Base-by-base conservation (phyloP, 306 rosid species). In the Cicer cuneatum region DNA sequence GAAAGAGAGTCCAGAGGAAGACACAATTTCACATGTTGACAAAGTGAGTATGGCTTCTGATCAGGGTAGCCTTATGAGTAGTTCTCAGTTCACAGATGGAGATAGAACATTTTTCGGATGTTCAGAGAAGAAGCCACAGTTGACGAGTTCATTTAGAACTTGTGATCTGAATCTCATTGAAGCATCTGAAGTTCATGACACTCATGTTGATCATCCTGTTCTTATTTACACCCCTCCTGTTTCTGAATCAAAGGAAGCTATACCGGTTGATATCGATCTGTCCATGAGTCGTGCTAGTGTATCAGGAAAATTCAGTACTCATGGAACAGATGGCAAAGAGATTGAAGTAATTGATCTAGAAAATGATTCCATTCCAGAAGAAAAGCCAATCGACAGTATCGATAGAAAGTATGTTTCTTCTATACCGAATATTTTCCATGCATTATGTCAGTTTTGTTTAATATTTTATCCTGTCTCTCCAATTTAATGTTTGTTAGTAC, bases 271-370 rank as follows among this genome's bases (percentile, higher is more conserved):
- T 78, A 80, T 89, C 56, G 92, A 87, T 86, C 84, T 93, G 81
- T 80, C 96, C 79, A 88, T 88, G 66, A 86, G 82, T 74, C 92
- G 76, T 45, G 66, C 88, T 76, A 81, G 74, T 77, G 80, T 79
- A 73, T 69, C 91, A 62, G 80, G 86, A 45, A 88, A 79, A 69
- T 85, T 81, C 76, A 83, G 75, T 80, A 85, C 85, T 74, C 81
- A 75, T 54, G 12, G 78, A 51, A 35, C 85, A 76, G 78, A 54
- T 67, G 81, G 84, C 80, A 94, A 90, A 80, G 92, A 85, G 89
- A 94, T 94, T 81, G 98, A 94, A 88, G 88, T 94, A 61, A 94
- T 94, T 75, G 97, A 94, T 85, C 85, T 94, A 56, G 98, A 94
- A 80, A 81, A 75, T 62, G 95, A 94, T 82, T 82, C 82, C 74